Evolutionary conservation across 202 grass and related monocot species (phyloP).

Genomic region (Alloteropsis angusta): DNA sequence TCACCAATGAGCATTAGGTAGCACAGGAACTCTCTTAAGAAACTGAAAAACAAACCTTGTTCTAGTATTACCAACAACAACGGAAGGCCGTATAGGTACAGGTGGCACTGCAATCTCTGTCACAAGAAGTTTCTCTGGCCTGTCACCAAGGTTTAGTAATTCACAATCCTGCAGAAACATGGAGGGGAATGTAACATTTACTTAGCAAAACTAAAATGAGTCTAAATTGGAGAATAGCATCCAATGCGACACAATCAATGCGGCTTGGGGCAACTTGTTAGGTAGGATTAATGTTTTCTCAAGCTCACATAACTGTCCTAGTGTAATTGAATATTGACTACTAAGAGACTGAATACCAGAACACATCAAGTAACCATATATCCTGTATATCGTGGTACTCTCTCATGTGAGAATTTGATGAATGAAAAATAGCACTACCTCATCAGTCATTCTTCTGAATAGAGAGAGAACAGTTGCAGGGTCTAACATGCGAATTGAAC

Average conservation of each 20-base stretch:
- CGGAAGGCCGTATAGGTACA: constrained; percentile 71
- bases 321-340: background rate
- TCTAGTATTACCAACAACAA: constrained; percentile 36
- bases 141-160: constrained; percentile 81
- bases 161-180: constrained; percentile 71
- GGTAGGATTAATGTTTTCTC: background rate
- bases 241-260: background rate
- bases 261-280: background rate
- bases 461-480: constrained; percentile 51
- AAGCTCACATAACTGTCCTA: background rate
- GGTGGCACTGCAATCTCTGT: constrained; percentile 82
- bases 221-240: constrained; percentile 9
- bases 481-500: constrained; percentile 39
- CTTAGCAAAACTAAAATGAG: background rate
- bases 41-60: constrained; percentile 42
- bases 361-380: background rate
- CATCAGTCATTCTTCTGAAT: constrained; percentile 71
- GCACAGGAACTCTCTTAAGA: background rate
- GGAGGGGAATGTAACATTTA: constrained; percentile 1
- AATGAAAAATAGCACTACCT: constrained; percentile 41
- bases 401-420: background rate
- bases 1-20: background rate
- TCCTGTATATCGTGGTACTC: background rate
- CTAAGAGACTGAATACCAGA: background rate
- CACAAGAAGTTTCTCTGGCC: constrained; percentile 87